A percentile compares a stretch with the other conserved stretches of the same genome.
Evolutionary conservation across 2,329 filamentous ascomycete species (phyloP).

Genomic region (Tolypocladium album): DNA sequence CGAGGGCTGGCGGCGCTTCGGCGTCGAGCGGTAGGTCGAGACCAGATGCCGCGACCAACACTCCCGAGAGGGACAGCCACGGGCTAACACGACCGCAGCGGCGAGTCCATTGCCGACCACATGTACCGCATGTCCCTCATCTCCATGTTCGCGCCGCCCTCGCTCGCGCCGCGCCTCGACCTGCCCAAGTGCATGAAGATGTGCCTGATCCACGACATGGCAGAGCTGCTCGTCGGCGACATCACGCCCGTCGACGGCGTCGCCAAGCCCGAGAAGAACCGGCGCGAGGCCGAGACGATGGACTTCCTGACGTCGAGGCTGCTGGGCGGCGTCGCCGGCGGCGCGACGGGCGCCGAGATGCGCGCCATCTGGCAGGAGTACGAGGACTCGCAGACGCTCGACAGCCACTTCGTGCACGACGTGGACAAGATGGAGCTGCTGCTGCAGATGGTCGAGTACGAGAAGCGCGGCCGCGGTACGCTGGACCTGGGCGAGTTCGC

Average conservation of each 20-base stretch:
- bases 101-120: constrained; percentile 93
- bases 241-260: constrained; percentile 90
- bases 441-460: constrained; percentile 94
- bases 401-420: constrained; percentile 88
- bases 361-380: constrained; percentile 88
- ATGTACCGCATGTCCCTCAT: constrained; percentile 99
- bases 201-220: constrained; percentile 97
- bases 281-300: constrained; percentile 83
- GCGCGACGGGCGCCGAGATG: constrained; percentile 57
- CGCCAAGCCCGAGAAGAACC: constrained; percentile 75
- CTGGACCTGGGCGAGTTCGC: constrained; percentile 81
- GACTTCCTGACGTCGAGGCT: constrained; percentile 71
- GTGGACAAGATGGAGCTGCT: constrained; percentile 95
- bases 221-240: constrained; percentile 87
- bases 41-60: too few species aligned
- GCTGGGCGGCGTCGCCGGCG: constrained; percentile 66
- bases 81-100: constrained; percentile 27
- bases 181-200: constrained; percentile 82
- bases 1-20: constrained; percentile 89
- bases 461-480: constrained; percentile 54
- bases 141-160: constrained; percentile 77
- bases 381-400: constrained; percentile 73
- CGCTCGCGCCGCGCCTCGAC: constrained; percentile 62
- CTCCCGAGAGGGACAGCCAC: neutral
- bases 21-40: constrained; percentile 45